Base-by-base conservation (phyloP, 805 yeast genomes). In the Myxozyma monticola region DNA sequence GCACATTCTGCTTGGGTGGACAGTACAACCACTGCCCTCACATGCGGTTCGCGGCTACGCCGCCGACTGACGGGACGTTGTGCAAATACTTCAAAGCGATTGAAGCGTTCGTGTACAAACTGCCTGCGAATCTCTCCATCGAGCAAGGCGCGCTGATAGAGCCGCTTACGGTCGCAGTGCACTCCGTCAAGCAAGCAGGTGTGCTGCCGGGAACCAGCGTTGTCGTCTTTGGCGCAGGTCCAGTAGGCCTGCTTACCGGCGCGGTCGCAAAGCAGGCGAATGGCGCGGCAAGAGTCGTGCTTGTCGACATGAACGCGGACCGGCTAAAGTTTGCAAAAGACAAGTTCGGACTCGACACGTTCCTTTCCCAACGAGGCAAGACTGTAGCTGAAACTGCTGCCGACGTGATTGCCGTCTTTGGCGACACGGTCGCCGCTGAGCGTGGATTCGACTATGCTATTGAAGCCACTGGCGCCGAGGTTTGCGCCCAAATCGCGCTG, bases 391-490 rank as follows among this genome's bases (percentile, higher is more conserved):
- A 38, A 14, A 26, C 35, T 17, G 50, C 50, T 12, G 21, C n/a
- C 6, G 50, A 46, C 1, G 21, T 46, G 15, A 40, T 25, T n/a
- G 34, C 10, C 12, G 31, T 35, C 24, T 35, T 42, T 34, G 40
- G 46, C 25, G n/a, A 15, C 6, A 30, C 20, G n/a, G 26, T 35
- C 14, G 22, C 40, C 1, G 14, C 10, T 12, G 35, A 8, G 14
- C 24, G 36, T 8, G 46, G 54, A 1, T 44, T 31, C 28, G 54
- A 52, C 18, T 37, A 14, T 25, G 84, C 85, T 15, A 75, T 87
- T 64, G 96, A 88, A 66, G 85, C 90, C 54, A 79, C 93, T 9
- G 96, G 96, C 46, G 88, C 86, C 39, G 85, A 80, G 60, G 75
- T 77, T 33, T 87, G 91, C 60, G 82, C 86, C 51, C 75, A 79